Evolutionary conservation across 2,329 filamentous ascomycete genomes (phyloP).

Genomic region (Diaporthe citrichinensis): DNA sequence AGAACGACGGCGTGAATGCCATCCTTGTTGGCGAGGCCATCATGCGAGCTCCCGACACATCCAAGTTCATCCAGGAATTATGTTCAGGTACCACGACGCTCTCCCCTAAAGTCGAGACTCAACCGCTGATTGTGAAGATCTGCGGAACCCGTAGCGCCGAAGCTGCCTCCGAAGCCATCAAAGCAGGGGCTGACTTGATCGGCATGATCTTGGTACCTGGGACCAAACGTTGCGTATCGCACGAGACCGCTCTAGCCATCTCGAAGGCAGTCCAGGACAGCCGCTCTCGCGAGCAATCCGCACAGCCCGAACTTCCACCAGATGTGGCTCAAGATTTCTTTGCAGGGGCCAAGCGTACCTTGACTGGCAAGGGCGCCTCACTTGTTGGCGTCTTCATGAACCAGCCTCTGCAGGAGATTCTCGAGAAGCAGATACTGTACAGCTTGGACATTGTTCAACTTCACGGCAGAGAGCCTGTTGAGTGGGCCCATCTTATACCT

Average conservation of each 20-base stretch:
- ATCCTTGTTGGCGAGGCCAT: slow-evolving; percentile 95
- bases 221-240: slow-evolving; percentile 82
- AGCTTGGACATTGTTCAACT: slow-evolving; percentile 91
- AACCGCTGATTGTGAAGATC: slow-evolving; percentile 85
- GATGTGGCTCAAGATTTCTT: slow-evolving; percentile 78
- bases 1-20: slow-evolving; percentile 90
- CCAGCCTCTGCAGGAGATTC: slow-evolving; percentile 85
- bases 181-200: slow-evolving; percentile 90
- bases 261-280: slow-evolving; percentile 79
- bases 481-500: slow-evolving; percentile 91
- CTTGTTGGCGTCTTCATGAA: slow-evolving; percentile 96
- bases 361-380: slow-evolving; percentile 74
- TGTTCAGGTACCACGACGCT: slow-evolving; percentile 71
- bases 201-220: slow-evolving; percentile 92
- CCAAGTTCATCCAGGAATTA: slow-evolving; percentile 85
- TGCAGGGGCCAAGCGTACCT: slow-evolving; percentile 44
- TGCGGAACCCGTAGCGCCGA: slow-evolving; percentile 91
- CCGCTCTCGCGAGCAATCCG: slow-evolving; percentile 34
- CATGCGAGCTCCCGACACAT: slow-evolving; percentile 90
- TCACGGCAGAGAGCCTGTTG: slow-evolving; percentile 91
- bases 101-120: slow-evolving; percentile 52
- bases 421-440: slow-evolving; percentile 82
- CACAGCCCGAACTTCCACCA: slow-evolving; percentile 45
- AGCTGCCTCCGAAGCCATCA: slow-evolving; percentile 83
- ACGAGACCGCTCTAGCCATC: slow-evolving; percentile 85